phyloP scores from a whole-genome alignment of 2,329 filamentous ascomycete genomes.

The Apiospora koreana region DNA sequence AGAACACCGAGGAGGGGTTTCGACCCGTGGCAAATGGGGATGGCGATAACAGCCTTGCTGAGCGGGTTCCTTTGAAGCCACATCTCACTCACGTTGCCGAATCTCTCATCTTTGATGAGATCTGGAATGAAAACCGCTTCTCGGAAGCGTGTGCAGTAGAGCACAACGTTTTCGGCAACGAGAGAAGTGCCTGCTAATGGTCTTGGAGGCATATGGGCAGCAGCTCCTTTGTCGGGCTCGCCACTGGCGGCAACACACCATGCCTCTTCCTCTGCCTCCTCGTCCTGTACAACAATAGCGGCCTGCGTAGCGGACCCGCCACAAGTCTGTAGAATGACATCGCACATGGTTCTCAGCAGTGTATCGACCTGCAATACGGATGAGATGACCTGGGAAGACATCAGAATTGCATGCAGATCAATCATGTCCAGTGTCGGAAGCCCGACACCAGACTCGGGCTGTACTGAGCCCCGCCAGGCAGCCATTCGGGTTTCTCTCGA shows the following conservation, averaged over 20 bases:
- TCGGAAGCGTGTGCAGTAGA: conserved; percentile 76
- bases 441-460: conserved; percentile 59
- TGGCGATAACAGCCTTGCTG: conserved; percentile 76
- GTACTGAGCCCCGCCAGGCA: conserved; percentile 64
- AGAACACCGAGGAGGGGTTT: conserved; percentile 72
- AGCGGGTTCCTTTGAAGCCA: conserved; percentile 70
- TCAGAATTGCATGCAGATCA: conserved; percentile 75
- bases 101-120: conserved; percentile 73
- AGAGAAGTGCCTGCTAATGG: conserved; percentile 65
- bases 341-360: conserved; percentile 77
- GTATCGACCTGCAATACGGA: conserved; percentile 76
- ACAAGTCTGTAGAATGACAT: conserved; percentile 78
- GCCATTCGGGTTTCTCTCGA: conserved; percentile 60
- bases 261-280: conserved; percentile 53
- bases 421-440: conserved; percentile 81
- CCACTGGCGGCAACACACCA: conserved; percentile 78
- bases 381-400: conserved; percentile 78
- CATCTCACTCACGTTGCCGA: conserved; percentile 70
- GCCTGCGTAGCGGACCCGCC: conserved; percentile 70
- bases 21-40: conserved; percentile 74
- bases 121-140: conserved; percentile 76
- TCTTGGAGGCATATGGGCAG: conserved; percentile 65
- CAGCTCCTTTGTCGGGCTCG: conserved; percentile 68
- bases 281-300: conserved; percentile 73
- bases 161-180: conserved; percentile 74